Conservation (phyloP, 164 flowering plant species). For the Platanus orientalis region DNA sequence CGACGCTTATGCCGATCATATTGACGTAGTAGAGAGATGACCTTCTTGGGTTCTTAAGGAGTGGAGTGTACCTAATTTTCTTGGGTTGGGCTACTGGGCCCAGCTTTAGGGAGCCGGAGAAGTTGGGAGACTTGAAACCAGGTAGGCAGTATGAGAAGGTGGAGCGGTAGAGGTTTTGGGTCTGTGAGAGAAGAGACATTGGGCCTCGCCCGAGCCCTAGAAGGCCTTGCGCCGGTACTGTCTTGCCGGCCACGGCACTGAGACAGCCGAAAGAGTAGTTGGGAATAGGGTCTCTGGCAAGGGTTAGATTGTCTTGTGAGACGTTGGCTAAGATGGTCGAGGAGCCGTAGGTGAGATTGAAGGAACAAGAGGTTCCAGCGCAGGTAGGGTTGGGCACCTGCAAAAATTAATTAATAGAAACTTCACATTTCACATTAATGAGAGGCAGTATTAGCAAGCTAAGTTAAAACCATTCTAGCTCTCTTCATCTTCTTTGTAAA, state of each 20-base stretch:
- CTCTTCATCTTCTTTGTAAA: too few relatives aligned
- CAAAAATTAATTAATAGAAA: not conserved
- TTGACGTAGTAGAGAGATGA: constrained; percentile 81
- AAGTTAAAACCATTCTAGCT: too few relatives aligned
- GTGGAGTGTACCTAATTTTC: constrained; percentile 67
- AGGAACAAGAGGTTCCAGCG: constrained; percentile 39
- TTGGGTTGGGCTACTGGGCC: constrained; percentile 75
- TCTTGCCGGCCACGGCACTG: constrained; percentile 45
- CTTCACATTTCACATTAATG: too few relatives aligned
- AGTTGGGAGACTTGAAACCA: constrained; percentile 57
- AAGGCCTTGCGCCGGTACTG: constrained; percentile 77
- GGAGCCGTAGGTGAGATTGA: constrained; percentile 75
- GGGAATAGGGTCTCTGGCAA: constrained; percentile 56
- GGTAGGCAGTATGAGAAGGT: constrained; percentile 96
- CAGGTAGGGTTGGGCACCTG: constrained; percentile 69
- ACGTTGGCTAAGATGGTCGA: constrained; percentile 60
- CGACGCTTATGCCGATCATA: constrained; percentile 58
- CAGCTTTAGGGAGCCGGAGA: constrained; percentile 71
- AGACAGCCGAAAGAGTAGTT: constrained; percentile 81
- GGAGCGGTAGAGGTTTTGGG: constrained; percentile 56
- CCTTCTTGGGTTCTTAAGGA: constrained; percentile 73
- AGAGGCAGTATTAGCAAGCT: too few relatives aligned
- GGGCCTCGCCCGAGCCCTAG: constrained; percentile 92
- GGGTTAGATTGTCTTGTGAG: constrained; percentile 55
- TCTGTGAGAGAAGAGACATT: constrained; percentile 62